Percentiles rank a stretch among this genome's conserved stretches.
Conservation (phyloP, 31 red algal genomes). For the Odonthalia washingtoniensis region DNA sequence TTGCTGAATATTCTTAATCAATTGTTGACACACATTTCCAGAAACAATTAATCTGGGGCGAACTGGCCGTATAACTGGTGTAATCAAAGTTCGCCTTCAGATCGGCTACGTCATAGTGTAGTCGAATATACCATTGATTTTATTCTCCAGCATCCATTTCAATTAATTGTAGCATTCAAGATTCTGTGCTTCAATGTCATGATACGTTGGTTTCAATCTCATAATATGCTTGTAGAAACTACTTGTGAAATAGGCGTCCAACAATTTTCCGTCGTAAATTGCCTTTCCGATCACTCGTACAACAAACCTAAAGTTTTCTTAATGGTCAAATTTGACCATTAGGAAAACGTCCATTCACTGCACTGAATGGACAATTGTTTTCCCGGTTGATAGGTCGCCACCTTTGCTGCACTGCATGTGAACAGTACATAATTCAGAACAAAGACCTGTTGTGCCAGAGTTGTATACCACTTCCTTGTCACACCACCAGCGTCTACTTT, state of each 20-base stretch:
- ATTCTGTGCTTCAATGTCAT: too few relatives aligned
- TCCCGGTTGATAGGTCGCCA: constrained; percentile 93
- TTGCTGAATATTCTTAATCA: constrained; percentile 91
- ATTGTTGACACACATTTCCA: constrained; percentile 90
- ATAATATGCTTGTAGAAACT: constrained; percentile 99
- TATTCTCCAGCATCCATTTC: constrained; percentile 96
- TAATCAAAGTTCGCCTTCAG: too few relatives aligned
- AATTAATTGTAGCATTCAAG: constrained; percentile 95
- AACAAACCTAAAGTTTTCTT: constrained; percentile 92
- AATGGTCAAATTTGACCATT: constrained; percentile 67
- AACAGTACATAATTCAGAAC: constrained; percentile 98
- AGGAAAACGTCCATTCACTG: constrained; percentile 36
- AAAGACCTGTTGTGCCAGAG: constrained; percentile 93
- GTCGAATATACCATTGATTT: constrained; percentile 88
- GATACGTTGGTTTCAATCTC: too few relatives aligned
- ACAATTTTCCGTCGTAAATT: constrained; percentile 95
- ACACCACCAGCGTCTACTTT: constrained; percentile 99
- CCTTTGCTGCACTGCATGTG: constrained; percentile 85
- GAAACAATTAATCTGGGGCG: constrained; percentile 97
- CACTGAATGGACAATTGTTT: constrained; percentile 85
- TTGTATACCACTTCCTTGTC: constrained; percentile 96
- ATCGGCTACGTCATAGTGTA: constrained; percentile 91
- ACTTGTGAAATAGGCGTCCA: constrained; percentile 99
- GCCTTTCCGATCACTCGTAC: constrained; percentile 97
- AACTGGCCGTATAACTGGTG: constrained; percentile 89